Evolutionary conservation across 257 asterid species (phyloP), one percentile per base, ranked within the genome.

Genomic region (Solanum bulbocastanum): DNA sequence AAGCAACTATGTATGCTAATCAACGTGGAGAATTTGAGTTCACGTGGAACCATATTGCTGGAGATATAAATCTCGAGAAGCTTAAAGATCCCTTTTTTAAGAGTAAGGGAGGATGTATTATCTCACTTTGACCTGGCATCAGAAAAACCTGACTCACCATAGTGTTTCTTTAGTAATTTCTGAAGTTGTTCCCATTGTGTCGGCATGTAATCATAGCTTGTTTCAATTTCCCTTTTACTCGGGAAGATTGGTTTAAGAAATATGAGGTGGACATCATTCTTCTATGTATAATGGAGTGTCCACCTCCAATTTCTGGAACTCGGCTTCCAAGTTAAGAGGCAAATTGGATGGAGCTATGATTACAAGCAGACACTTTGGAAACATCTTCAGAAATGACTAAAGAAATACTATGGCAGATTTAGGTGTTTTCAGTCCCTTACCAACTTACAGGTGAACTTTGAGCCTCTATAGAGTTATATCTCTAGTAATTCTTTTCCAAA

Each of bases 11-110:
- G 92, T 94, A 90, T 72, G 93, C 89, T 2, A 98, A 96, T 82
- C 96, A 95, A 81, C 88, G 87, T 14, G 94, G 94, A 35, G 98
- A 96, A 3, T 93, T 93, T 71, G 88, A 90, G 27, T 92, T 95
- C 89, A 83, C 94, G 83, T 95, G 96, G 98, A 56, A 56, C 10
- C 10, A 20, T 20, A 56, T 20, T 56, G 11, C 5, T 56, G 0
- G 25, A 56, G 25, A 56, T 56, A 7, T 20, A 56, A 6, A 1
- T 20, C 3, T 56, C 20, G 65, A 56, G 11, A 56, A 3, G 11
- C 25, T 56, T 18, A 56, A 25, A 20, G 65, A 56, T 18, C 65
- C 65, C 25, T 5, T 20, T 18, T 56, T 56, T 56, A 0, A 56
- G 65, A 20, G 11, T 56, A 56, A 56, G 65, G 25, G 25, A 56